These are phyloP conservation scores for Colletotrichum horii DNA, from an alignment of 2,329 filamentous ascomycete genomes.

Conservation along the genomic window DNA sequence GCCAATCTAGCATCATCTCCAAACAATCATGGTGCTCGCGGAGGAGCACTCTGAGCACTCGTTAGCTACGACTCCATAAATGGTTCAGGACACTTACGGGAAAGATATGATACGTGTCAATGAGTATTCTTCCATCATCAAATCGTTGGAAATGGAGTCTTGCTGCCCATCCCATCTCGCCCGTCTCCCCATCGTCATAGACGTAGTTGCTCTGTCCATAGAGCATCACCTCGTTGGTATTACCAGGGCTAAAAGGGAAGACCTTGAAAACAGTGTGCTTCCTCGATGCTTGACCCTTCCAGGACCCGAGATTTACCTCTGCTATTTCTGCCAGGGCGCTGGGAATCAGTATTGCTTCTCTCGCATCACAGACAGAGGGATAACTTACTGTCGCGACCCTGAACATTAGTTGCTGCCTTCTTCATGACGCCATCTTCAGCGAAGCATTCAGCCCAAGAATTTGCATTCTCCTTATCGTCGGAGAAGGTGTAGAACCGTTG, in stretches of 20 bases:
- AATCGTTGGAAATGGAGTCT: background rate
- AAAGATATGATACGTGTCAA: background rate
- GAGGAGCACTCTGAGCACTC: background rate
- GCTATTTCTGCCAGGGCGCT: background rate
- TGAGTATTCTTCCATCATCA: background rate
- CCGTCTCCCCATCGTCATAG: background rate
- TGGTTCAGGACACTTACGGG: background rate
- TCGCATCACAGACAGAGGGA: background rate
- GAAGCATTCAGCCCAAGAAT: background rate
- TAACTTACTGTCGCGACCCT: background rate
- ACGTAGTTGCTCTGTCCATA: background rate
- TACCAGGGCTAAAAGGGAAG: background rate
- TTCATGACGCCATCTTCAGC: background rate
- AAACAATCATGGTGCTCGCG: background rate
- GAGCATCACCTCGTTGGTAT: background rate
- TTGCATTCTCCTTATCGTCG: background rate
- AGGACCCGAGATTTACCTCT: background rate
- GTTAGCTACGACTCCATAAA: background rate
- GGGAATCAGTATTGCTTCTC: background rate
- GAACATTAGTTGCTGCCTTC: background rate
- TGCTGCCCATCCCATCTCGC: background rate
- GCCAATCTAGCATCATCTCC: background rate
- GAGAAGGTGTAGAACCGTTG: background rate
- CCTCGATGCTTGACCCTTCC: background rate
- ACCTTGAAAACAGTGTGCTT: background rate